Base-by-base conservation (phyloP, 2,329 filamentous ascomycete genomes). In the Huntiella savannae region DNA sequence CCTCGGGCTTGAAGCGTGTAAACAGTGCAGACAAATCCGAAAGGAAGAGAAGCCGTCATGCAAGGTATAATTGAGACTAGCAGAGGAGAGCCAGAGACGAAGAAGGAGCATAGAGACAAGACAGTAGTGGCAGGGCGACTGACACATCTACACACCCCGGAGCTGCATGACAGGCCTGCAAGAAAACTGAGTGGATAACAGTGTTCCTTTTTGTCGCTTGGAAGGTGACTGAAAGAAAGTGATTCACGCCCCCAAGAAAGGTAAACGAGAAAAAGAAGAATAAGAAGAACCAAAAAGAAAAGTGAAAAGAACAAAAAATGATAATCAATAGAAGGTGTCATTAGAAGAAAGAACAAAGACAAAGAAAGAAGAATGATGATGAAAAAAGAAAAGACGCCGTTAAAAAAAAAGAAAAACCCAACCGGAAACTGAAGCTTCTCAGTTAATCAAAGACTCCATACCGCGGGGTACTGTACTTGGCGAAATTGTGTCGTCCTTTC, bases 381-480 rank as follows among this genome's bases (percentile, higher is more conserved):
- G 34, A 13, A 36, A 35, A 35, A 36, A 12, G 3, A 10, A 36
- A 36, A n/a, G 15, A n/a, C 15, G 34, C 34, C 15, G 34, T 36
- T n/a, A 36, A 36, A 36, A 13, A 35, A 12, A 15, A 13, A 12
- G 10, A 13, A 10, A 36, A 36, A 15, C 12, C 15, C 34, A 36
- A 13, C 12, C 11, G 11, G 28, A 22, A 22, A 19, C 16, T 33
- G 28, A 17, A 4, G 15, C 6, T 12, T 39, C 32, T 45, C 37
- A 49, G 33, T 50, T 47, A 10, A 50, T 15, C 12, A 50, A 16
- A 17, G 44, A 46, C 40, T 50, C 48, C 61, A 70, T 62, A 28
- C 58, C 60, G 12, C 56, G 57, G 4, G 67, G 67, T 15, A 63
- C 54, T 3, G 60, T 62, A 22, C 55, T 60, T 5, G 67, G 65